A percentile compares a stretch with the other conserved stretches of the same genome.
Evolutionary conservation across 345 rosid species (phyloP).

Genomic region (Salix purpurea): DNA sequence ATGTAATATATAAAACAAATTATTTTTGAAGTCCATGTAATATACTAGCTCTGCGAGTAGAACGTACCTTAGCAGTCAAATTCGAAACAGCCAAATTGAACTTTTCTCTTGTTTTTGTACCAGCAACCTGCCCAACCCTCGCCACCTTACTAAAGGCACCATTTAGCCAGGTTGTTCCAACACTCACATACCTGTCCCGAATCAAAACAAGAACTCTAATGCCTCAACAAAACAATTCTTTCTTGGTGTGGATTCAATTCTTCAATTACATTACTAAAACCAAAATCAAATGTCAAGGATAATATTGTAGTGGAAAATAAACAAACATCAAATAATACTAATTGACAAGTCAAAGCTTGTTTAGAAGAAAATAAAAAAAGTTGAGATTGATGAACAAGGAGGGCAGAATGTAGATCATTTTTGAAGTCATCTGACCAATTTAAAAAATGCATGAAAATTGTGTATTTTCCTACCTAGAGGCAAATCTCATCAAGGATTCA

Average conservation of each 20-base stretch:
- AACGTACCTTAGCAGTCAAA: constrained; percentile 70
- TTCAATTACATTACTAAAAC: not conserved
- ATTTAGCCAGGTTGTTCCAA: constrained; percentile 87
- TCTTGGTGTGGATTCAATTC: not conserved
- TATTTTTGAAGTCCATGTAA: not conserved
- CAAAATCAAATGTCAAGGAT: not conserved
- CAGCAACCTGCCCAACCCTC: constrained; percentile 81
- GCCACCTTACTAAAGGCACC: constrained; percentile 89
- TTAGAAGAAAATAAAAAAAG: not conserved
- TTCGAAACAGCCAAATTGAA: constrained; percentile 74
- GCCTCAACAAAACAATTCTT: not conserved
- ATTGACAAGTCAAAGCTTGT: not conserved
- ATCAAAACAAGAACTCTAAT: constrained; percentile 1
- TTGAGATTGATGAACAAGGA: not conserved
- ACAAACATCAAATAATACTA: not conserved
- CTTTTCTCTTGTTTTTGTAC: constrained; percentile 85
- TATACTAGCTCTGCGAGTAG: constrained; percentile 1
- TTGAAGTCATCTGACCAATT: not conserved
- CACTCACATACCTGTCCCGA: constrained; percentile 60
- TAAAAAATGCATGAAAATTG: not conserved
- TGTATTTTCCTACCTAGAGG: not conserved
- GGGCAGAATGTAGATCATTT: not conserved
- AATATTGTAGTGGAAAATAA: not conserved
- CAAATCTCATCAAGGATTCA: not conserved
- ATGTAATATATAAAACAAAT: not conserved